Evolutionary conservation across 2,329 filamentous ascomycete species (phyloP).

Genomic region (Aspergillus intermedius): DNA sequence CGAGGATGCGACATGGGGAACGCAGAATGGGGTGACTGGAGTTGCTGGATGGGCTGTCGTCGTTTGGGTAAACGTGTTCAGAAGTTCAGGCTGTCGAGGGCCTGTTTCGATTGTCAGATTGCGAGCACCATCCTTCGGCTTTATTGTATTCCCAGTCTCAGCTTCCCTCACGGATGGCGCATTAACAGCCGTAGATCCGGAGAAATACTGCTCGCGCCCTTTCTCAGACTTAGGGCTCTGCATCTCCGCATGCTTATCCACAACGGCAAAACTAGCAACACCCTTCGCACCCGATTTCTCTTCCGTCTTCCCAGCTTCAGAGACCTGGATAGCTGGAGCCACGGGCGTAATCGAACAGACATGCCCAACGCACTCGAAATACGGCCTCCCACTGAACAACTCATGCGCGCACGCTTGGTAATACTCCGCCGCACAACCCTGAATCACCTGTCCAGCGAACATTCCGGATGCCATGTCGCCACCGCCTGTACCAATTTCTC

Average conservation of each 20-base stretch:
- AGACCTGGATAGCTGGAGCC: neutral
- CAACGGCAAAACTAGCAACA: conserved; percentile 12
- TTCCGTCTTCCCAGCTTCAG: too few species aligned
- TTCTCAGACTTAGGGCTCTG: neutral
- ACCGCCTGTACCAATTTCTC: neutral
- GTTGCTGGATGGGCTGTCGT: neutral
- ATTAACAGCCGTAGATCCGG: conserved; percentile 2
- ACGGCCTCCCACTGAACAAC: conserved; percentile 33
- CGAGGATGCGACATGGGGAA: neutral
- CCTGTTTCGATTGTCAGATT: too few species aligned
- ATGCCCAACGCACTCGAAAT: conserved; percentile 41
- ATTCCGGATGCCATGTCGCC: conserved; percentile 12
- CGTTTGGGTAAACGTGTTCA: too few species aligned
- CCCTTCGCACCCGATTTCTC: conserved; percentile 1
- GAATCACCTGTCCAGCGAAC: conserved; percentile 19
- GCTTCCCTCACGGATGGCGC: neutral
- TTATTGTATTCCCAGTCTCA: too few species aligned
- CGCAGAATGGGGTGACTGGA: neutral
- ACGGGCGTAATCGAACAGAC: conserved; percentile 32
- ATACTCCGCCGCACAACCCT: conserved; percentile 36
- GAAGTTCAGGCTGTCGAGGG: too few species aligned
- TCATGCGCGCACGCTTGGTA: conserved; percentile 42
- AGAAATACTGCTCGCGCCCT: neutral
- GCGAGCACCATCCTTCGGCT: too few species aligned
- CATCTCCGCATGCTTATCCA: conserved; percentile 8